Percentiles rank a stretch among this genome's conserved stretches.
These are phyloP conservation scores for Ganoderma meredithae DNA, from an alignment of 1,284 basidiomycete species.

Conservation along the genomic window DNA sequence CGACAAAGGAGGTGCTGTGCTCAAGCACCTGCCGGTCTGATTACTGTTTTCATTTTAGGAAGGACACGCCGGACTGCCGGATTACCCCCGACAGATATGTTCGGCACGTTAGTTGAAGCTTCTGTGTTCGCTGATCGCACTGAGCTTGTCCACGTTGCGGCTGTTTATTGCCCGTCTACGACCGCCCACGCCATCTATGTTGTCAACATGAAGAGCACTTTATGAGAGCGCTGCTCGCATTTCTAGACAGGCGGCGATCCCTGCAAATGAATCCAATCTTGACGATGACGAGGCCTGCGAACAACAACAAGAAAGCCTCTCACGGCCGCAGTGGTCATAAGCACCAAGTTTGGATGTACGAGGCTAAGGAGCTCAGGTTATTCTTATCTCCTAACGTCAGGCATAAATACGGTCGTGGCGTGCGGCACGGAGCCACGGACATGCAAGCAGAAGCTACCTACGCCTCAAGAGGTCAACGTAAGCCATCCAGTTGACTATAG, in stretches of 20 bases:
- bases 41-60: neutral
- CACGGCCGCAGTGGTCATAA: neutral
- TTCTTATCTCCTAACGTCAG: neutral
- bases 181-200: neutral
- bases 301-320: neutral
- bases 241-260: neutral
- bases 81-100: neutral
- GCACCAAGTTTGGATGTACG: neutral
- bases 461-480: neutral
- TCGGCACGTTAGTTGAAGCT: neutral
- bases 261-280: neutral
- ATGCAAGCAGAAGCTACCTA: neutral
- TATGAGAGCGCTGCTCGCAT: neutral
- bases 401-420: neutral
- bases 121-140: neutral
- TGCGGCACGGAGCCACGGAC: too few species aligned
- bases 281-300: neutral
- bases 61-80: neutral
- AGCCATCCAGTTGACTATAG: neutral
- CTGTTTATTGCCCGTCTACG: neutral
- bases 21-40: neutral
- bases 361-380: neutral
- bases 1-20: neutral
- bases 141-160: neutral
- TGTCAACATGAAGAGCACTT: neutral